Conservation (phyloP, 2,329 filamentous ascomycete genomes). For the Acarospora socialis region DNA sequence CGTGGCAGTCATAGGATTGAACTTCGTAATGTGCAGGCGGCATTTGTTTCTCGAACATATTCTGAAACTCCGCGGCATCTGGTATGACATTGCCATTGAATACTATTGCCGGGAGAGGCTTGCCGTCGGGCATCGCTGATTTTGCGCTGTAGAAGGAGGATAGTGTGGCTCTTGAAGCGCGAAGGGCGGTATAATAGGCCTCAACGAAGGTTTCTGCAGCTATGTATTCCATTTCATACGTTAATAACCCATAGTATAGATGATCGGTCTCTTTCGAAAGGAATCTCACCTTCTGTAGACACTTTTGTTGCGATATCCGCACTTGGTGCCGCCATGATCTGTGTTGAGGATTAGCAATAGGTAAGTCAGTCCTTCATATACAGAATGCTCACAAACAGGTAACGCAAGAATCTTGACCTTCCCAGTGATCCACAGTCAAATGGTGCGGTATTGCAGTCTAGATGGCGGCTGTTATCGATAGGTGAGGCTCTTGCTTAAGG, state of each 20-base stretch:
- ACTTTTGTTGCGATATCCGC: constrained; percentile 11
- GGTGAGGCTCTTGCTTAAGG: no score
- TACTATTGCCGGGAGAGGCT: constrained; percentile 49
- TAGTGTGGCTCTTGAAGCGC: constrained; percentile 43
- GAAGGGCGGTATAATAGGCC: constrained; percentile 61
- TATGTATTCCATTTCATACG: constrained; percentile 19
- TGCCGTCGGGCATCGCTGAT: constrained; percentile 38
- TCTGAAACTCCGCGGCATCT: constrained; percentile 50
- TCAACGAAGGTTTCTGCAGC: constrained; percentile 60
- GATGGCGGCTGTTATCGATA: no score
- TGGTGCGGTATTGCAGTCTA: no score
- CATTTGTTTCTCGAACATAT: constrained; percentile 53
- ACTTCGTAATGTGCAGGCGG: constrained; percentile 53
- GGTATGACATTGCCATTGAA: constrained; percentile 61
- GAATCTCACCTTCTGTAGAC: constrained; percentile 13
- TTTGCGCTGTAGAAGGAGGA: constrained; percentile 55
- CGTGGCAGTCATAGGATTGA: constrained; percentile 62
- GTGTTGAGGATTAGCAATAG: no score
- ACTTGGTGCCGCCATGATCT: constrained; percentile 6
- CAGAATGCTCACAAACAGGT: no score
- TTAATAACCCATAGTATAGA: neutral
- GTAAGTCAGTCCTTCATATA: no score
- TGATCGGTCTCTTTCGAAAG: neutral
- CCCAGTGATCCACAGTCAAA: no score
- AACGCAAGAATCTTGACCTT: no score